Evolutionary conservation across 352 stramenopile genomes (phyloP), one percentile per base, ranked within the genome.

Genomic region (Phytophthora colocasiae): DNA sequence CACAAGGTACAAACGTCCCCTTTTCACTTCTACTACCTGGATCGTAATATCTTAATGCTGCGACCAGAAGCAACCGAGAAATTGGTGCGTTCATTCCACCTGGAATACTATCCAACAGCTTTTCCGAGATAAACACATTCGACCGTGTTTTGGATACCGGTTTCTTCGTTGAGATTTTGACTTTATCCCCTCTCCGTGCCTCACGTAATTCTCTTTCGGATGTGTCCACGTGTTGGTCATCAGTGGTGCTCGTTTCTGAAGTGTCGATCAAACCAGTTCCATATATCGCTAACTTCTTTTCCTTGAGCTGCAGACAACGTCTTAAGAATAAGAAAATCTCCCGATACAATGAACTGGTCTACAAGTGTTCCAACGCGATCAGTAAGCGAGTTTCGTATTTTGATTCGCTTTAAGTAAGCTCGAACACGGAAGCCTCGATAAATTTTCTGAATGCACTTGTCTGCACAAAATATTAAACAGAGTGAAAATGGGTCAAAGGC

Each of bases 91-190:
- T 87, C 63, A 91, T 65, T 6, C 80, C 83, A 17, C 70, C 78
- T 22, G 83, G 80, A 26, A 91, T 76, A 14, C 77, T 86, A 27
- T 75, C 68, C 34, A 89, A 44, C 49, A 90, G 63, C 56, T 88
- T 88, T 46, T 73, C 62, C 0, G 78, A 72, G 36, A 89, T 40
- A 26, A 80, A 80, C 3, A 19, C 8, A 9, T 59, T 50, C 4
- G 36, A 14, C 29, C 3, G 34, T 26, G n/a, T 29, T 31, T 67
- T 73, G 3, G n/a, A 7, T n/a, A 14, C 19, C 19, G n/a, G 2
- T 15, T 52, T 62, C 26, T 61, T 66, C 5, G 29, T 2, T 4
- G 38, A 38, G 15, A 8, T 6, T 22, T 60, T 61, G 6, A 36
- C 12, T 31, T 59, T 66, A 8, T 19, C 15, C 3, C 5, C n/a